phyloP scores from a whole-genome alignment of 805 yeast genomes.

The Candida taoyuanica region DNA sequence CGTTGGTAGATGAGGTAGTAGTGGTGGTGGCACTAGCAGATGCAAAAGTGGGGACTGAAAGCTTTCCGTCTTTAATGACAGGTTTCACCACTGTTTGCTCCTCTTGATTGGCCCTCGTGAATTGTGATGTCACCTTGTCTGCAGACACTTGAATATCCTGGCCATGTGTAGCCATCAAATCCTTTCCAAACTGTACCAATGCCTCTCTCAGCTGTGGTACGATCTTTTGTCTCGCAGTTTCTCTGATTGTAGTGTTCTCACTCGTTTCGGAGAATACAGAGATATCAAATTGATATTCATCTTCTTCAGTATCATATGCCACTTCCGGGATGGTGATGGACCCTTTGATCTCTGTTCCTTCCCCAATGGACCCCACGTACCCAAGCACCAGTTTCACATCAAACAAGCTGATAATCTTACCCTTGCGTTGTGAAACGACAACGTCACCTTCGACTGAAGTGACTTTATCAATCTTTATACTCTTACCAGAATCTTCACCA shows the following conservation, averaged over 20 bases:
- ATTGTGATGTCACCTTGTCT: constrained; percentile 53
- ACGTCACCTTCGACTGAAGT: constrained; percentile 82
- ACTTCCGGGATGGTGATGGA: constrained; percentile 83
- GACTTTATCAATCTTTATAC: constrained; percentile 33
- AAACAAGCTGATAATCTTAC: constrained; percentile 88
- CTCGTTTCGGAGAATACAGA: constrained; percentile 52
- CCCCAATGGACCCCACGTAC: constrained; percentile 45
- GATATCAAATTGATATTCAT: constrained; percentile 82
- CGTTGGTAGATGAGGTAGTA: constrained; percentile 19
- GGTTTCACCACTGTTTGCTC: constrained; percentile 8
- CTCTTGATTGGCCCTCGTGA: constrained; percentile 47
- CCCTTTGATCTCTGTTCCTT: constrained; percentile 49
- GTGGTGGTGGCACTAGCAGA: constrained; percentile 13
- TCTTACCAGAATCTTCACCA: constrained; percentile 24
- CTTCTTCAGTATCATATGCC: constrained; percentile 84
- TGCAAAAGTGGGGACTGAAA: constrained; percentile 6
- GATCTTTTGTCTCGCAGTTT: constrained; percentile 43
- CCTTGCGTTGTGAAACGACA: constrained; percentile 95
- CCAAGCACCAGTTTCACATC: constrained; percentile 67
- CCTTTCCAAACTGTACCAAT: constrained; percentile 67
- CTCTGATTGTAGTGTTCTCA: constrained; percentile 50
- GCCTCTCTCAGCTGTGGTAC: constrained; percentile 64
- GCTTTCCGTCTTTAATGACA: constrained; percentile 1
- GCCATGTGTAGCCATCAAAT: constrained; percentile 71
- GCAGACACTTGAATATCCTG: constrained; percentile 82